Evolutionary conservation across 352 stramenopile genomes (phyloP).

Genomic region (Pythium dissotocum): DNA sequence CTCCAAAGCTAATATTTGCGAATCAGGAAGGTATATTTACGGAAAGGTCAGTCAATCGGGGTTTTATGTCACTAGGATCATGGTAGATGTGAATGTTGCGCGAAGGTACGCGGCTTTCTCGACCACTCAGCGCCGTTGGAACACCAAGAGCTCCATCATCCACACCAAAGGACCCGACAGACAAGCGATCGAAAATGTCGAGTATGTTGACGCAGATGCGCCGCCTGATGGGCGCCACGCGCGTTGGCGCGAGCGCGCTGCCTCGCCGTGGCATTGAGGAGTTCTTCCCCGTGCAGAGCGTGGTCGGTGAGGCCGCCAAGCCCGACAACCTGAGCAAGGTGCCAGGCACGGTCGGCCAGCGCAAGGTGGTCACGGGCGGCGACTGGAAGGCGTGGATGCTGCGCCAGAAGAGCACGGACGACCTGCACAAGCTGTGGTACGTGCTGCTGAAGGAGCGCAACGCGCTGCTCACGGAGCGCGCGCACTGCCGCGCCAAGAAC

Average conservation of each 20-base stretch:
- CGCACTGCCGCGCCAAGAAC: conserved; percentile 77
- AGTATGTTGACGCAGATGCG: conserved; percentile 62
- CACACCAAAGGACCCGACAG: background rate
- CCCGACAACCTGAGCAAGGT: conserved; percentile 51
- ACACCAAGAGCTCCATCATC: conserved; percentile 5
- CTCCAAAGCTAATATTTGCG: too few species aligned
- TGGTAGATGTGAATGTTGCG: background rate
- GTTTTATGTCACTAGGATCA: too few species aligned
- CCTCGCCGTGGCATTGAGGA: conserved; percentile 65
- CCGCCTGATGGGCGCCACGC: conserved; percentile 65
- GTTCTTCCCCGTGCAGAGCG: conserved; percentile 68
- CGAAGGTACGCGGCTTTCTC: conserved; percentile 9
- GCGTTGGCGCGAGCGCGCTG: conserved; percentile 40
- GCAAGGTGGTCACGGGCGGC: conserved; percentile 77
- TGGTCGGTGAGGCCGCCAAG: conserved; percentile 54
- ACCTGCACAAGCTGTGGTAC: conserved; percentile 98
- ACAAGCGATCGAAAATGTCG: background rate
- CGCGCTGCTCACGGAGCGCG: conserved; percentile 94
- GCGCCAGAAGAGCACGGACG: conserved; percentile 96
- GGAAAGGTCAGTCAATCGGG: too few species aligned
- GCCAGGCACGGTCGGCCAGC: conserved; percentile 58
- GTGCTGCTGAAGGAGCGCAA: conserved; percentile 98
- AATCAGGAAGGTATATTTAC: too few species aligned
- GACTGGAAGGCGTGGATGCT: conserved; percentile 96
- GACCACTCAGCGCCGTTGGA: conserved; percentile 16